phyloP scores from a whole-genome alignment of 1,284 basidiomycete species.

The Fomitopsis pinicola region DNA sequence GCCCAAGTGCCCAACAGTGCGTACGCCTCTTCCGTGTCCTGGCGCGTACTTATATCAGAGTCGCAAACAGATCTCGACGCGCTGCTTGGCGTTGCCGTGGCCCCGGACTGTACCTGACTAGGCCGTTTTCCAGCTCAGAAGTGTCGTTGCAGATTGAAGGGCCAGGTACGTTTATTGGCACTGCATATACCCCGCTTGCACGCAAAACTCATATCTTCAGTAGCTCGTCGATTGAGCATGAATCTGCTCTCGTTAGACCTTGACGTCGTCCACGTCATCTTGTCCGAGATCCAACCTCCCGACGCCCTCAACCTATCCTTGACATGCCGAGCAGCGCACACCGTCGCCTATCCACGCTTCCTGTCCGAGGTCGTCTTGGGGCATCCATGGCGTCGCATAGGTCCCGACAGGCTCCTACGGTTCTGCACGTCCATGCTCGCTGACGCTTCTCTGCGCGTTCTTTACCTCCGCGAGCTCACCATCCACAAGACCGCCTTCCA shows the following conservation, averaged over 20 bases:
- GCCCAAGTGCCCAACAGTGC: too few species aligned
- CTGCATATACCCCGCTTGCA: too few species aligned
- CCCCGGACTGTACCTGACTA: too few species aligned
- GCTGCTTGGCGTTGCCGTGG: too few species aligned
- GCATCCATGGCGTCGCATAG: background rate
- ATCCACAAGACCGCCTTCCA: background rate
- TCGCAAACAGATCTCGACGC: too few species aligned
- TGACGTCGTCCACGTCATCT: conserved; percentile 1
- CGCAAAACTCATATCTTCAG: background rate
- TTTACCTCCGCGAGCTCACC: background rate
- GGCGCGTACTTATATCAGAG: too few species aligned
- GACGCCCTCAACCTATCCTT: background rate
- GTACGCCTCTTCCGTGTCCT: too few species aligned
- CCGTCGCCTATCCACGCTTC: background rate
- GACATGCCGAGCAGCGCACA: conserved; percentile 1
- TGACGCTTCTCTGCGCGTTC: background rate
- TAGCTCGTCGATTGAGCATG: background rate
- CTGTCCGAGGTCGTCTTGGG: conserved; percentile 1
- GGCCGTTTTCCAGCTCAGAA: too few species aligned
- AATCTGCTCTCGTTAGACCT: conserved; percentile 1
- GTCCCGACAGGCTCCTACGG: background rate
- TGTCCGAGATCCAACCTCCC: background rate
- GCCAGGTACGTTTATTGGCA: too few species aligned
- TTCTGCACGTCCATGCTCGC: conserved; percentile 2
- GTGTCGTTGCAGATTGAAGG: too few species aligned